Base-by-base conservation (phyloP, 164 flowering plant genomes). In the Vitis labrusca region DNA sequence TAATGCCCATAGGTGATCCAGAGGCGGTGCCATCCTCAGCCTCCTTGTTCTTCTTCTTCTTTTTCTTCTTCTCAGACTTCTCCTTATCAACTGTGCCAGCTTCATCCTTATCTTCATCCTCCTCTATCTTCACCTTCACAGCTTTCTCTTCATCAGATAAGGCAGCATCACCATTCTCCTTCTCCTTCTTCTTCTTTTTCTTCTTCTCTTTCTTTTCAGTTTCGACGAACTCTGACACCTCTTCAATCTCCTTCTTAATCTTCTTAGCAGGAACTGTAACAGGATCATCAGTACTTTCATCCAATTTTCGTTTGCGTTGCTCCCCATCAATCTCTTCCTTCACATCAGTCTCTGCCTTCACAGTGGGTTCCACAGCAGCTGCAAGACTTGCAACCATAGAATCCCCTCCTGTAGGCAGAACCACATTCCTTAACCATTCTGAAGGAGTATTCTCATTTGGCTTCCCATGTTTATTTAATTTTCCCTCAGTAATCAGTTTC, bases 341-440 rank as follows among this genome's bases (percentile, higher is more conserved):
- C 52, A 23, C 80, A 0, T 4, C 60, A 23, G 69, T 15, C 2
- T 16, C 11, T 27, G 50, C 63, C 49, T 29, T 30, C 2, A 15
- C 37, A 29, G 30, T 72, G 0, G 75, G 68, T 37, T 73, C 83
- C 30, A 79, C 37, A 0, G 82, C 69, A 69, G 92, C 92, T 2
- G 92, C 91, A 61, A 79, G 72, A 16, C 85, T 55, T 0, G 94
- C 94, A 71, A 90, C 76, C 72, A 83, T 37, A 49, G 87, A 70
- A 81, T 90, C 92, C 56, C 87, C 91, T 23, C 94, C 92, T 10
- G 87, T 52, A 0, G 89, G 92, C 50, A 88, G 78, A 60, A 78
- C 87, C 63, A 86, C 83, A 79, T 90, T 90, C 74, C 91, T 83
- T 74, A 51, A 0, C 95, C 95, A 90, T 73, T 90, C 92, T 14